Percentiles rank a stretch among this genome's conserved stretches.
phyloP scores from a whole-genome alignment of 2,329 filamentous ascomycete species.

The Juglanconis oblonga region DNA sequence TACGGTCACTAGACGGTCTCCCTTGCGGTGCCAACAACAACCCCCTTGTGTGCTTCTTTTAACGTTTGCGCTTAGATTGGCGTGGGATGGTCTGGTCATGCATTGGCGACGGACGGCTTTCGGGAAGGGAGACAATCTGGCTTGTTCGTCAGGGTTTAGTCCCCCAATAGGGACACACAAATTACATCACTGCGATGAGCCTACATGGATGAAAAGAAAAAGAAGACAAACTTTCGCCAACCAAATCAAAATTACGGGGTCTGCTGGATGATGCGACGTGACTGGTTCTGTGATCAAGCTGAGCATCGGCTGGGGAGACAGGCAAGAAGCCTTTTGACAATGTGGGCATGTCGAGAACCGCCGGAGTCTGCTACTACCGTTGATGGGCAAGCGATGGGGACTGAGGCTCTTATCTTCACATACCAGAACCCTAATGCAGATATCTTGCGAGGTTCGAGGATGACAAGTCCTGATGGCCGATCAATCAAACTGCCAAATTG shows the following conservation, averaged over 20 bases:
- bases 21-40: slow-evolving; percentile 18
- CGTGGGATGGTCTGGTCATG: slow-evolving; percentile 21
- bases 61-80: slow-evolving; percentile 21
- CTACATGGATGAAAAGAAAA: slow-evolving; percentile 11
- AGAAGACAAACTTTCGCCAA: slow-evolving; percentile 7
- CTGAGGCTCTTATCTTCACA: background rate
- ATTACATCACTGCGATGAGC: slow-evolving; percentile 18
- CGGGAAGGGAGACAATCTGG: slow-evolving; percentile 14
- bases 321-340: background rate
- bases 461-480: background rate
- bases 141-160: slow-evolving; percentile 17
- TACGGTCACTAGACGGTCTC: slow-evolving; percentile 74
- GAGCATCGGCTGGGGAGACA: background rate
- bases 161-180: slow-evolving; percentile 16
- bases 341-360: background rate
- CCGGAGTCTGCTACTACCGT: background rate
- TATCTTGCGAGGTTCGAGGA: background rate
- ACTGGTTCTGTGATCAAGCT: slow-evolving; percentile 8
- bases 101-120: slow-evolving; percentile 19
- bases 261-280: slow-evolving; percentile 11
- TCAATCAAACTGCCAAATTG: background rate
- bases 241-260: background rate
- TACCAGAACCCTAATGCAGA: background rate
- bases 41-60: slow-evolving; percentile 19
- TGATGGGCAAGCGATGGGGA: background rate